Conservation (phyloP, 176 grass and related monocot genomes). For the Melocanna baccifera region DNA sequence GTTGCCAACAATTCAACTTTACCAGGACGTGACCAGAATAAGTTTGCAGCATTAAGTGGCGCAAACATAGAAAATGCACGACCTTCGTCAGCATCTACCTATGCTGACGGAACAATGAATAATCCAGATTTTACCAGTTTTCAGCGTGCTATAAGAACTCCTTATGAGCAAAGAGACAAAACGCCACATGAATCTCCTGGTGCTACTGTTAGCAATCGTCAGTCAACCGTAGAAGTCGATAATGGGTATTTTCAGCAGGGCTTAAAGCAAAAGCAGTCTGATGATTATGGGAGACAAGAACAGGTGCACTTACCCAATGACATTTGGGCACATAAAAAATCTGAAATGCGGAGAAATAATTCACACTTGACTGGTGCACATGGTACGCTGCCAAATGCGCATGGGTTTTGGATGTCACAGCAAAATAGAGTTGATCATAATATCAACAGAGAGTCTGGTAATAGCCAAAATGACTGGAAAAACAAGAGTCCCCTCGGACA, state of each 20-base stretch:
- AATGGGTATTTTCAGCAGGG: slow-evolving; percentile 48
- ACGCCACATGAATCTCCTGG: slow-evolving; percentile 33
- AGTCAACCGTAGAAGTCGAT: slow-evolving; percentile 46
- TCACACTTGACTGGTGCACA: slow-evolving; percentile 33
- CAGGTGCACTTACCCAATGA: slow-evolving; percentile 52
- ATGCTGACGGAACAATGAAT: slow-evolving; percentile 49
- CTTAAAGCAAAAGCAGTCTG: slow-evolving; percentile 59
- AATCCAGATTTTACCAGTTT: slow-evolving; percentile 49
- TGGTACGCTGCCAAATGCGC: slow-evolving; percentile 38
- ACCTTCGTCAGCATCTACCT: slow-evolving; percentile 30
- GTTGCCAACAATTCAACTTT: slow-evolving; percentile 30
- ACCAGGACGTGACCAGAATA: slow-evolving; percentile 37
- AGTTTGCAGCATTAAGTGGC: slow-evolving; percentile 38
- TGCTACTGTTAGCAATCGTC: slow-evolving; percentile 38
- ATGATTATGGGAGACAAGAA: slow-evolving; percentile 53
- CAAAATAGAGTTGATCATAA: slow-evolving; percentile 52
- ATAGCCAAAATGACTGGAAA: slow-evolving; percentile 76
- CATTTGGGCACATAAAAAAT: slow-evolving; percentile 50
- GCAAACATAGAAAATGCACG: slow-evolving; percentile 40
- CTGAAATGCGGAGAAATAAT: slow-evolving; percentile 54
- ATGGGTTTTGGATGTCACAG: slow-evolving; percentile 67
- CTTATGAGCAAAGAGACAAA: slow-evolving; percentile 49
- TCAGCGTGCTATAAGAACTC: slow-evolving; percentile 48
- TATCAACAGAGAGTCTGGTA: slow-evolving; percentile 50
- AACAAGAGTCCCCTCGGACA: slow-evolving; percentile 42